A percentile compares a stretch with the other conserved stretches of the same genome.
Evolutionary conservation across 345 rosid genomes (phyloP).

Genomic region (Euclidium syriacum): DNA sequence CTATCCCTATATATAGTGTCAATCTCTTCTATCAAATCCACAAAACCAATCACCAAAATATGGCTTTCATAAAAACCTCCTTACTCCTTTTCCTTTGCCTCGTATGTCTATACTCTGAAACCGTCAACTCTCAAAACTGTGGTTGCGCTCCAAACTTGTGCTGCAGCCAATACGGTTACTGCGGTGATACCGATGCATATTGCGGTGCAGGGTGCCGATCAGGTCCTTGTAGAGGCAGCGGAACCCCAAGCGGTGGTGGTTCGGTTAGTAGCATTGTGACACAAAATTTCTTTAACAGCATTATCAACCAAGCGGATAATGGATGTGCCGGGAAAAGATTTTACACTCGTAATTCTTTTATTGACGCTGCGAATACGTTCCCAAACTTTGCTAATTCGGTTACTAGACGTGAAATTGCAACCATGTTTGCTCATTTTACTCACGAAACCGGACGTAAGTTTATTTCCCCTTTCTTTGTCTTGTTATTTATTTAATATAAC

Average conservation of each 20-base stretch:
- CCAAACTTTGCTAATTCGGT: not conserved
- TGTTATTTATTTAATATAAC: not conserved
- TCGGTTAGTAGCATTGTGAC: slow-evolving; percentile 32
- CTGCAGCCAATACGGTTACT: slow-evolving; percentile 37
- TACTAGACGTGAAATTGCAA: slow-evolving; percentile 33
- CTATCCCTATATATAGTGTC: too few species aligned
- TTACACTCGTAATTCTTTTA: slow-evolving; percentile 24
- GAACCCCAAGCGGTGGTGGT: not conserved
- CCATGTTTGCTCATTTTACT: slow-evolving; percentile 37
- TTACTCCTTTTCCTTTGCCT: too few species aligned
- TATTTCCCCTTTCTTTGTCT: not conserved
- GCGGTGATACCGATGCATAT: slow-evolving; percentile 23
- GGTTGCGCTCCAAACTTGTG: slow-evolving; percentile 37
- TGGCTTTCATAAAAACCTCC: too few species aligned
- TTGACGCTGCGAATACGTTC: slow-evolving; percentile 10
- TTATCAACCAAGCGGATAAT: too few species aligned
- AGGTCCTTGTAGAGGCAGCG: slow-evolving; percentile 25
- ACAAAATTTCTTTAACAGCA: too few species aligned
- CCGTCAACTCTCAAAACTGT: slow-evolving; percentile 35
- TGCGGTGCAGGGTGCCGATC: slow-evolving; percentile 38
- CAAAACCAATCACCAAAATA: too few species aligned
- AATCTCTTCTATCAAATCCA: too few species aligned
- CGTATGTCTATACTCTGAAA: not conserved
- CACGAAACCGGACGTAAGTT: too few species aligned
- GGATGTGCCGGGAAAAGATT: too few species aligned